These are phyloP conservation scores for Cymbopogon citratus DNA, from an alignment of 176 grass and related monocot genomes.

Conservation along the genomic window DNA sequence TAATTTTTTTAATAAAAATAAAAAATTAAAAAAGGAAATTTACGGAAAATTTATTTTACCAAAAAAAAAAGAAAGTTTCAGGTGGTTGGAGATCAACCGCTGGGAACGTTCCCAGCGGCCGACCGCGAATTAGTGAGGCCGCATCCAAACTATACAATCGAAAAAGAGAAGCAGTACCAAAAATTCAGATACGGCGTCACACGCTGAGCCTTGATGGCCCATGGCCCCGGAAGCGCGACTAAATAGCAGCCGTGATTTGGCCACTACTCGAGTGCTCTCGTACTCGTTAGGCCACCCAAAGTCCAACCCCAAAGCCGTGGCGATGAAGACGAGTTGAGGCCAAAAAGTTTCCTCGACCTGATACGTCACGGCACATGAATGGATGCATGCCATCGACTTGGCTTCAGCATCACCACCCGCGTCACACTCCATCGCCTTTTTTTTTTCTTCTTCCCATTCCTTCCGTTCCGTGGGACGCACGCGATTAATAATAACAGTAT, in stretches of 20 bases:
- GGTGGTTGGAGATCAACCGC: too few relatives aligned
- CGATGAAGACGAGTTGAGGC: background rate
- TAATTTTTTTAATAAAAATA: too few relatives aligned
- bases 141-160: too few relatives aligned
- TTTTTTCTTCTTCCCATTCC: background rate
- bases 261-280: too few relatives aligned
- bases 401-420: background rate
- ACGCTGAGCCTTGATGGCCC: too few relatives aligned
- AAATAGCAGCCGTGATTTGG: conserved; percentile 6
- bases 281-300: background rate
- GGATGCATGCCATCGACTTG: background rate
- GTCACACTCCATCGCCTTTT: background rate
- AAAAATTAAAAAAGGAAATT: too few relatives aligned
- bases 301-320: background rate
- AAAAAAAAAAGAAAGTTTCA: too few relatives aligned
- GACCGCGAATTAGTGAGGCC: too few relatives aligned
- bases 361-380: background rate
- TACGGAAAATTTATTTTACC: too few relatives aligned
- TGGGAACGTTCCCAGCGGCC: too few relatives aligned
- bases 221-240: background rate
- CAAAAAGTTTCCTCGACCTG: background rate
- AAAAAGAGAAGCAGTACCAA: too few relatives aligned
- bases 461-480: conserved; percentile 20
- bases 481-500: background rate
- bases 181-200: too few relatives aligned